A percentile compares a stretch with the other conserved stretches of the same genome.
Conservation (phyloP, 306 rosid species). For the Ochetophila trinervis region DNA sequence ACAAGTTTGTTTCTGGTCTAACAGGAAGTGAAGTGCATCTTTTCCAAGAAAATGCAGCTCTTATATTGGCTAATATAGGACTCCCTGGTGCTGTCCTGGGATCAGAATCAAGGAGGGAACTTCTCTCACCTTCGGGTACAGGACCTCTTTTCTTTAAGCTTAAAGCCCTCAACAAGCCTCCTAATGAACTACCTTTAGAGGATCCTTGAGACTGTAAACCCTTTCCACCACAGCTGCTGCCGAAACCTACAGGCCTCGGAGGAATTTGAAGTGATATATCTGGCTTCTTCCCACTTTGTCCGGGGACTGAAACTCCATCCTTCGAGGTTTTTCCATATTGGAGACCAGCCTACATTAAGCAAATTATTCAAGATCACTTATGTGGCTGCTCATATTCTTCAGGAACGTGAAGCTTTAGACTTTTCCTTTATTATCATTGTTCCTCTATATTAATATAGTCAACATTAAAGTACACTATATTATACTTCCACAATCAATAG, state of each 20-base stretch:
- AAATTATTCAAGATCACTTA: slow-evolving; percentile 4
- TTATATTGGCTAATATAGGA: slow-evolving; percentile 42
- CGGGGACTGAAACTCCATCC: slow-evolving; percentile 42
- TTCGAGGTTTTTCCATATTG: slow-evolving; percentile 26
- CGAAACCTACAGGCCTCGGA: slow-evolving; percentile 61
- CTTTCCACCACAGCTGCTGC: slow-evolving; percentile 53
- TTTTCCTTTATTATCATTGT: no score
- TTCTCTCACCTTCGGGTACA: slow-evolving; percentile 67
- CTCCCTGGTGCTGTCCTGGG: slow-evolving; percentile 44
- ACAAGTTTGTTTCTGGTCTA: slow-evolving; percentile 56
- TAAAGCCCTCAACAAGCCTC: slow-evolving; percentile 63
- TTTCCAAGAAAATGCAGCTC: slow-evolving; percentile 60
- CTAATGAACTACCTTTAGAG: slow-evolving; percentile 45
- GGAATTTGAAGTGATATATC: slow-evolving; percentile 96
- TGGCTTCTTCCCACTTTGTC: slow-evolving; percentile 59
- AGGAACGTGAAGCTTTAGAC: no score
- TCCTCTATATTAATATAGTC: no score
- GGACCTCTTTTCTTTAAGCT: slow-evolving; percentile 77
- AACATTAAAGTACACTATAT: no score
- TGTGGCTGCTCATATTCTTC: no score
- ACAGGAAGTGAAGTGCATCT: slow-evolving; percentile 88
- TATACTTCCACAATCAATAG: not conserved
- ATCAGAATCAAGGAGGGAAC: slow-evolving; percentile 70
- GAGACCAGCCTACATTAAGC: slow-evolving; percentile 39
- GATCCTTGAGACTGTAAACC: slow-evolving; percentile 74